A percentile compares a stretch with the other conserved stretches of the same genome.
phyloP scores from a whole-genome alignment of 2,329 filamentous ascomycete species.

The Trichoderma koningiopsis region DNA sequence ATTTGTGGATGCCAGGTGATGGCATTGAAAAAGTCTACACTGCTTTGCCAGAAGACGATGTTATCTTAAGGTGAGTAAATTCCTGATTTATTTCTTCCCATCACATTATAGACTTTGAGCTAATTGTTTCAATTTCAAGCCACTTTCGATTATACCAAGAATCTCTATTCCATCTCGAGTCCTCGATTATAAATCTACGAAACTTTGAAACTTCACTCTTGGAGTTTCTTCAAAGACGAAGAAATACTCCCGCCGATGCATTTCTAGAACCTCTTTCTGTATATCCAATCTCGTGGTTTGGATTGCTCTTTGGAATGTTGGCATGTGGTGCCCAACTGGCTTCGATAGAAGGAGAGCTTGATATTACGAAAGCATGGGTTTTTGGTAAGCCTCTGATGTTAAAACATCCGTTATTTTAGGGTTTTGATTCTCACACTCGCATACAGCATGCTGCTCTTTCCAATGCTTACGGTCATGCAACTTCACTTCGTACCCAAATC shows the following conservation, averaged over 20 bases:
- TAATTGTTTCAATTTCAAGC: background rate
- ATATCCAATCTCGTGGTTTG: background rate
- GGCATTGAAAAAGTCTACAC: slow-evolving; percentile 19
- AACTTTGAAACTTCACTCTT: slow-evolving; percentile 8
- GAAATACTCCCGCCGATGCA: background rate
- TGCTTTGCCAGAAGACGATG: slow-evolving; percentile 8
- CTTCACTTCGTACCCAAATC: slow-evolving; percentile 16
- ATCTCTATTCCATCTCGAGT: slow-evolving; percentile 13
- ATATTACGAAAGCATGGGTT: slow-evolving; percentile 12
- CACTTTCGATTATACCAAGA: slow-evolving; percentile 16
- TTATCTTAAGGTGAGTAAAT: background rate
- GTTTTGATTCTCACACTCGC: background rate
- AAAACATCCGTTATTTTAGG: background rate
- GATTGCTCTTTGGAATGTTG: background rate
- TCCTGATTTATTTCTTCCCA: background rate
- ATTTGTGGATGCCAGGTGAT: slow-evolving; percentile 12
- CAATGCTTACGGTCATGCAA: slow-evolving; percentile 18
- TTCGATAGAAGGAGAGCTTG: background rate
- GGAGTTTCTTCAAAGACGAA: background rate
- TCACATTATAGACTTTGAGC: background rate
- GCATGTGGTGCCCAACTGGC: slow-evolving; percentile 16
- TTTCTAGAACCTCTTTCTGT: background rate
- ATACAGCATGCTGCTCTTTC: slow-evolving; percentile 15
- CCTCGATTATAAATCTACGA: slow-evolving; percentile 6
- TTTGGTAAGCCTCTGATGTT: background rate